Evolutionary conservation across 805 yeast species (phyloP).

Genomic region (Metschnikowia colocasiae): DNA sequence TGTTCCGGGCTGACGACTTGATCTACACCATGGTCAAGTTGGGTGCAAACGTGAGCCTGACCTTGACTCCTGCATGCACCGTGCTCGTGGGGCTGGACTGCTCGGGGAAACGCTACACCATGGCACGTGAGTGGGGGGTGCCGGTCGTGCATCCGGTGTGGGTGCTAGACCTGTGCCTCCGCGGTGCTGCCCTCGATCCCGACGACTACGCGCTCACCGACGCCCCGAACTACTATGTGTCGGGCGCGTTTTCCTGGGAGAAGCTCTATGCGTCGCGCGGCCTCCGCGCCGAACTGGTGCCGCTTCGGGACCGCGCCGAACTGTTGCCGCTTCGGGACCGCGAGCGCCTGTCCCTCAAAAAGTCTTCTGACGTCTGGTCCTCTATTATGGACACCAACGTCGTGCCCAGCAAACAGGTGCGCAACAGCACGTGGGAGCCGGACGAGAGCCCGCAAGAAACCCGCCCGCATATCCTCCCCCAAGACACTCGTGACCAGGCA

Average conservation of each 20-base stretch:
- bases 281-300: neutral
- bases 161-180: slow-evolving; percentile 42
- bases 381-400: slow-evolving; percentile 35
- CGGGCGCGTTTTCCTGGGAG: slow-evolving; percentile 32
- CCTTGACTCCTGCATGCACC: slow-evolving; percentile 43
- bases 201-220: slow-evolving; percentile 36
- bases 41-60: slow-evolving; percentile 52
- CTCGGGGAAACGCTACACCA: slow-evolving; percentile 49
- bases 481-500: neutral
- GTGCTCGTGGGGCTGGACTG: slow-evolving; percentile 49
- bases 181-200: slow-evolving; percentile 42
- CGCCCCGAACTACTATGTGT: slow-evolving; percentile 5
- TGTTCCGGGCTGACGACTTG: slow-evolving; percentile 28
- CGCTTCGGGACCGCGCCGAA: slow-evolving; percentile 5
- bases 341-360: slow-evolving; percentile 16
- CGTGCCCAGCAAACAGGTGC: slow-evolving; percentile 12
- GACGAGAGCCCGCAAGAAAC: slow-evolving; percentile 13
- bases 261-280: slow-evolving; percentile 13
- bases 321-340: slow-evolving; percentile 5
- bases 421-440: slow-evolving; percentile 26
- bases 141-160: slow-evolving; percentile 52
- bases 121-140: slow-evolving; percentile 51
- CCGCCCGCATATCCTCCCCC: neutral
- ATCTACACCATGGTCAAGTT: slow-evolving; percentile 32
- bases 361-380: slow-evolving; percentile 39